Evolutionary conservation across 2,329 filamentous ascomycete genomes (phyloP).

Genomic region (Ceratocystis papillata): DNA sequence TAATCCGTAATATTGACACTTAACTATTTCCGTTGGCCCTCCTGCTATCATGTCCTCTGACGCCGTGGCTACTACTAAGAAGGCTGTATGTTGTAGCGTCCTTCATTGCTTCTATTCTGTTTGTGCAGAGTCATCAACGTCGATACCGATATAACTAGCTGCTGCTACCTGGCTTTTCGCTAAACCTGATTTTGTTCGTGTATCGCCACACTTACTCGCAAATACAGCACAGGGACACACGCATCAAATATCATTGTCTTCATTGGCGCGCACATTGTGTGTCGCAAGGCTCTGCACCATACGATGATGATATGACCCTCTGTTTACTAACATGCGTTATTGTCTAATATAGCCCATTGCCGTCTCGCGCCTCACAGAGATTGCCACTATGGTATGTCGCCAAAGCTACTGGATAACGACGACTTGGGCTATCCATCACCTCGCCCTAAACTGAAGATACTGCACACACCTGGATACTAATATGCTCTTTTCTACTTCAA

Average conservation of each 20-base stretch:
- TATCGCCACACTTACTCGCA: background rate
- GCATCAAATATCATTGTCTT: background rate
- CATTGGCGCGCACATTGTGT: conserved; percentile 1
- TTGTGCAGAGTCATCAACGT: background rate
- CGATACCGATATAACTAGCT: background rate
- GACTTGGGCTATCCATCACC: background rate
- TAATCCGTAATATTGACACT: conserved; percentile 3
- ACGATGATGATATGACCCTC: background rate
- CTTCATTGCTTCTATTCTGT: background rate
- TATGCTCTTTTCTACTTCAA: background rate
- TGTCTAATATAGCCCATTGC: conserved; percentile 56
- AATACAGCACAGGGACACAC: background rate
- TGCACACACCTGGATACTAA: background rate
- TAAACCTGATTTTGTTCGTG: background rate
- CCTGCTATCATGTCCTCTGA: conserved; percentile 13
- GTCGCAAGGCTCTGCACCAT: background rate
- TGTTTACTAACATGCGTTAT: conserved; percentile 16
- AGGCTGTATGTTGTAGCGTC: conserved; percentile 3
- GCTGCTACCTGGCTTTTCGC: background rate
- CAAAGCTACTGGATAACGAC: conserved; percentile 13
- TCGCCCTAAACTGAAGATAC: background rate
- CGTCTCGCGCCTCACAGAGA: conserved; percentile 68
- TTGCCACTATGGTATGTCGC: conserved; percentile 63
- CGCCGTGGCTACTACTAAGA: conserved; percentile 1
- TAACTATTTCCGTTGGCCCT: background rate